phyloP scores from a whole-genome alignment of 805 yeast species.

The Candida orba region DNA sequence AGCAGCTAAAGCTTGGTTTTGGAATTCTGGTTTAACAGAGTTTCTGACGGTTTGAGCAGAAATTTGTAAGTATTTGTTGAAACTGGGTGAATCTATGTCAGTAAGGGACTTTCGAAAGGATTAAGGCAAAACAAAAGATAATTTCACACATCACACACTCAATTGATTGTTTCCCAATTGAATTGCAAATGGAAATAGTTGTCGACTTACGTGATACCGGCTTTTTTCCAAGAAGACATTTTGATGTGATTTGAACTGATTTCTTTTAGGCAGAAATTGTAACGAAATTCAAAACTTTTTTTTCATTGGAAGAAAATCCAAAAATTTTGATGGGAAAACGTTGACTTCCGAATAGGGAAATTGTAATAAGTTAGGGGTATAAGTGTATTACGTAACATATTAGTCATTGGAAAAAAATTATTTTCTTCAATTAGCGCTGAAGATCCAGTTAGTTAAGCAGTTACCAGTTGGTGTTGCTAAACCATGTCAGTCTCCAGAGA shows the following conservation, averaged over 20 bases:
- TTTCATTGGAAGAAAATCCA: slow-evolving; percentile 1
- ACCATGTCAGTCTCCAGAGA: slow-evolving; percentile 57
- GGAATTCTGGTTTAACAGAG: slow-evolving; percentile 81
- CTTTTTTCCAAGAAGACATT: slow-evolving; percentile 59
- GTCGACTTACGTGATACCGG: slow-evolving; percentile 50
- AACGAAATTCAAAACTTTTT: no score
- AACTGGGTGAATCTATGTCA: slow-evolving; percentile 24
- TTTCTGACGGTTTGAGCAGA: slow-evolving; percentile 86
- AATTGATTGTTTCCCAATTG: no score
- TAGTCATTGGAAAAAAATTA: background rate
- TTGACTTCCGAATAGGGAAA: slow-evolving; percentile 16
- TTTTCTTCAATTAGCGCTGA: background rate
- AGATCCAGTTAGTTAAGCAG: background rate
- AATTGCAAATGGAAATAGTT: background rate
- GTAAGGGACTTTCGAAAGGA: no score
- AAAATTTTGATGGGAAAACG: background rate
- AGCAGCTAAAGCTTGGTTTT: slow-evolving; percentile 57
- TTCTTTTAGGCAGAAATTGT: no score
- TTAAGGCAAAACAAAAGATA: no score
- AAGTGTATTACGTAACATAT: background rate
- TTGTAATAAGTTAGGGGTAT: background rate
- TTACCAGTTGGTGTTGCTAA: no score
- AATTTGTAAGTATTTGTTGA: slow-evolving; percentile 84
- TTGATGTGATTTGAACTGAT: slow-evolving; percentile 9
- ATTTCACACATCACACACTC: no score